Evolutionary conservation across 306 rosid species (phyloP).

Genomic region (Spatholobus suberectus): DNA sequence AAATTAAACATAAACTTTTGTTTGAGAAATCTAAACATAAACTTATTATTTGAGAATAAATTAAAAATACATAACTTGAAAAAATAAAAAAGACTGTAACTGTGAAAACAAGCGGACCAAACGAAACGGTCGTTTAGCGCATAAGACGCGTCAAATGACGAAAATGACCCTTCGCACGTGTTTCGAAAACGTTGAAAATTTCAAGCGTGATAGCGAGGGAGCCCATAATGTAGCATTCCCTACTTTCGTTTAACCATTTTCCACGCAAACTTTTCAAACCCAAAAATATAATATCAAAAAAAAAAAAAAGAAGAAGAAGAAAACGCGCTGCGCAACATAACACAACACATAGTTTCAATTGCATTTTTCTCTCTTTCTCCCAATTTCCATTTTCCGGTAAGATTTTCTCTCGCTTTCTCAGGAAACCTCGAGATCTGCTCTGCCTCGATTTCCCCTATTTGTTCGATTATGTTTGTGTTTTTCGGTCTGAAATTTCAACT

Average conservation of each 20-base stretch:
- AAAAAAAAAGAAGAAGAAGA: not conserved
- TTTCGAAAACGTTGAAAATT: not conserved
- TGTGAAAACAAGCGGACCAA: not conserved
- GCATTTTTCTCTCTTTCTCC: not conserved
- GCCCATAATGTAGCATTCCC: not conserved
- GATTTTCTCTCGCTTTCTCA: conserved; percentile 34
- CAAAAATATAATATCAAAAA: not conserved
- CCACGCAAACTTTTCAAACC: conserved; percentile 19
- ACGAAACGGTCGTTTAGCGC: conserved; percentile 44
- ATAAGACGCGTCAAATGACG: not conserved
- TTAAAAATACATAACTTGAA: too few relatives aligned
- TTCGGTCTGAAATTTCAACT: not conserved
- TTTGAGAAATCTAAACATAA: too few relatives aligned
- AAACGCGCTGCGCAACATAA: conserved; percentile 10
- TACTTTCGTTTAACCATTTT: conserved; percentile 39
- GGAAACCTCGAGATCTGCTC: conserved; percentile 49
- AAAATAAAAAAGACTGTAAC: not conserved
- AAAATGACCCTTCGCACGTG: conserved; percentile 35
- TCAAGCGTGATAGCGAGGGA: conserved; percentile 9
- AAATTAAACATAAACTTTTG: too few relatives aligned
- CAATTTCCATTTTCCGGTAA: conserved; percentile 41
- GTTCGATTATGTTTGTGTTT: not conserved
- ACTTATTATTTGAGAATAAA: too few relatives aligned
- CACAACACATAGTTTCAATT: not conserved
- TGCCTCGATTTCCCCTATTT: not conserved